phyloP scores from a whole-genome alignment of 1,139 yeast genomes.

The Zhuliangozyma parablackwelliae region DNA sequence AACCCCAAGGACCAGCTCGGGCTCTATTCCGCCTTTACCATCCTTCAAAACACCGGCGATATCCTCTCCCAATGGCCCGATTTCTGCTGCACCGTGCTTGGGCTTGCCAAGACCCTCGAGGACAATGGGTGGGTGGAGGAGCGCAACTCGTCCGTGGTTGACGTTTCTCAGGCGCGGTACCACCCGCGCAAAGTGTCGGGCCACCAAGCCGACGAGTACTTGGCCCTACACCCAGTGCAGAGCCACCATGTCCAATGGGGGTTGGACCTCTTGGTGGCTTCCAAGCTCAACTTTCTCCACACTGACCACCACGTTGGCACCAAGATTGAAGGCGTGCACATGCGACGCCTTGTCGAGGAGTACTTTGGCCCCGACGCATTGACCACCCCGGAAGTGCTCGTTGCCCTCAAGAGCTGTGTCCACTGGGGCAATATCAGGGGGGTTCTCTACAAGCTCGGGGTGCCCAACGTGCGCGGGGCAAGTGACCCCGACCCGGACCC shows the following conservation, averaged over 20 bases:
- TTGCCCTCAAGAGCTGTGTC: conserved; percentile 49
- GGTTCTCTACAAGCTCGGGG: conserved; percentile 37
- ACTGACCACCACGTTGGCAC: conserved; percentile 56
- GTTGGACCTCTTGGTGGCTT: conserved; percentile 38
- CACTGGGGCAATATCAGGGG: conserved; percentile 58
- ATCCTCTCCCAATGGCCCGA: conserved; percentile 34
- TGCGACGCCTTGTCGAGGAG: conserved; percentile 35
- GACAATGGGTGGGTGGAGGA: conserved; percentile 47
- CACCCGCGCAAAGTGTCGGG: conserved; percentile 23
- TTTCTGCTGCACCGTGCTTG: conserved; percentile 46
- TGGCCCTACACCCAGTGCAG: conserved; percentile 13
- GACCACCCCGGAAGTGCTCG: conserved; percentile 38
- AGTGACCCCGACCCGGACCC: conserved; percentile 10
- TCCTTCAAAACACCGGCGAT: conserved; percentile 33
- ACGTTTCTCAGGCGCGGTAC: conserved; percentile 29
- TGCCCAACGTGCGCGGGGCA: conserved; percentile 30
- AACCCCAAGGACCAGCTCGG: conserved; percentile 36
- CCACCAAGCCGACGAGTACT: conserved; percentile 8
- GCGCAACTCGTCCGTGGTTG: conserved; percentile 42
- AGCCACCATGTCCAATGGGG: conserved; percentile 40
- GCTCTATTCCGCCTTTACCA: conserved; percentile 40
- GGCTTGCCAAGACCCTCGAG: conserved; percentile 49
- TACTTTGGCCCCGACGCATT: conserved; percentile 42
- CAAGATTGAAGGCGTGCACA: conserved; percentile 42
- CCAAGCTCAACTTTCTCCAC: conserved; percentile 51